Base-by-base conservation (phyloP, 2,329 filamentous ascomycete species). In the Sarocladiaceae sp. region DNA sequence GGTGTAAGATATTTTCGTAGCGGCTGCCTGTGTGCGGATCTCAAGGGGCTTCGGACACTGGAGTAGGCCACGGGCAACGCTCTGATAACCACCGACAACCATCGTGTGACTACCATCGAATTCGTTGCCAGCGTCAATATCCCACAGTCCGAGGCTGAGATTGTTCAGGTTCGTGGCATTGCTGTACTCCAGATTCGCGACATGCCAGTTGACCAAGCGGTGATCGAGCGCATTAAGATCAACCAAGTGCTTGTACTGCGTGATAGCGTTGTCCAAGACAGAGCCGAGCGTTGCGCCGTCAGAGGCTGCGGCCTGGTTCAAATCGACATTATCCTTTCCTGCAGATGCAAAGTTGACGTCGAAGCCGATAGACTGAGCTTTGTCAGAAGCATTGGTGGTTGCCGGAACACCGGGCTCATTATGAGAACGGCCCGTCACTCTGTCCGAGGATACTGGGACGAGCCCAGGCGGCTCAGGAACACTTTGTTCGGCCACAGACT, bases 151-250 rank as follows among this genome's bases (percentile, higher is more conserved):
- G 13, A 99, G 80, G 66, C 93, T 97, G 17, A 99, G 80, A 56
- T 88, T 87, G 58, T 88, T 86, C 52, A 96, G 84, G 58, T 91
- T 95, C 2, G 86, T 89, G 2, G 94, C 94, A 66, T 97, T 99
- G 56, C 93, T 95, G 65, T 99, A 99, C 68, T 99, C 94, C 13
- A 99, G 78, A 64, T 99, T 99, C 58, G 95, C 95, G 66, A 97
- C 88, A 68, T 99, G 95, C 94, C 94, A 99, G 64, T 97, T 99
- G 62, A 97, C 79, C 15, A 99, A 76, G 42, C 94, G 83, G 68
- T 96, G 86, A 62, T 99, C 94, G 64, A 90, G 88, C 1, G 92
- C 82, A 13, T 84, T 89, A 50, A 99, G 72, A 54, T 96, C 86
- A 25, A 97, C 79, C 47, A 99, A 80, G 28, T 80, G 77, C 62